phyloP scores from a whole-genome alignment of 2,329 filamentous ascomycete genomes.

The Penicillium freii region DNA sequence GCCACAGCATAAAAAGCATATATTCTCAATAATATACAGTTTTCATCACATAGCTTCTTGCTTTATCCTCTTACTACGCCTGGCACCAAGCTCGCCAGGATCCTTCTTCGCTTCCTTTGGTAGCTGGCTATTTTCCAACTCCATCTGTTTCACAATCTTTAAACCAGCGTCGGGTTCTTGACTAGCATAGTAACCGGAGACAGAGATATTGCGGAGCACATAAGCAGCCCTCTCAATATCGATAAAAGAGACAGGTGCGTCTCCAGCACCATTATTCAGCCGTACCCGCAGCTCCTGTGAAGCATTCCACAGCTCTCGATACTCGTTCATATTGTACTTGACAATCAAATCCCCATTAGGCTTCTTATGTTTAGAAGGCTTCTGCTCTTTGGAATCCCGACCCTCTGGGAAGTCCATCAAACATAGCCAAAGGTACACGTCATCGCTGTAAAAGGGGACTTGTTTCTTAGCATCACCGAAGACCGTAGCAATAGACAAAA shows the following conservation, averaged over 20 bases:
- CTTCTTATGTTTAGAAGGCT: slow-evolving; percentile 15
- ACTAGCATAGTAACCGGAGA: slow-evolving; percentile 22
- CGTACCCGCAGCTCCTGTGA: slow-evolving; percentile 22
- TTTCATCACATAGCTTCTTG: neutral
- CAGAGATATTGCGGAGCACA: slow-evolving; percentile 36
- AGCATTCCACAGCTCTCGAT: slow-evolving; percentile 34
- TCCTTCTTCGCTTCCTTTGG: neutral
- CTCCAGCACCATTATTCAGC: slow-evolving; percentile 20
- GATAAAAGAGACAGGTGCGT: slow-evolving; percentile 23
- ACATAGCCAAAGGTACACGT: slow-evolving; percentile 43
- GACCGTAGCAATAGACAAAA: slow-evolving; percentile 36
- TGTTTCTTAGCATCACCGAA: slow-evolving; percentile 8
- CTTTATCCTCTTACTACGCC: neutral
- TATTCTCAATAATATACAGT: neutral
- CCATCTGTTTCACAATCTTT: neutral
- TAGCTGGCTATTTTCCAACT: neutral
- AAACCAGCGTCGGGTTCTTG: neutral
- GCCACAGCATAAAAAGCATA: neutral
- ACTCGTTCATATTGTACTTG: slow-evolving; percentile 45
- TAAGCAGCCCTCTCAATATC: slow-evolving; percentile 41
- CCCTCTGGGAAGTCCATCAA: slow-evolving; percentile 21
- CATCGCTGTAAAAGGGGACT: slow-evolving; percentile 46
- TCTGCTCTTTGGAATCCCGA: neutral
- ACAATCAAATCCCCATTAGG: slow-evolving; percentile 33
- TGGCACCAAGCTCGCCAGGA: neutral